Evolutionary conservation across 1,284 basidiomycete species (phyloP), one percentile per base, ranked within the genome.

Genomic region (Sutorius eximius): DNA sequence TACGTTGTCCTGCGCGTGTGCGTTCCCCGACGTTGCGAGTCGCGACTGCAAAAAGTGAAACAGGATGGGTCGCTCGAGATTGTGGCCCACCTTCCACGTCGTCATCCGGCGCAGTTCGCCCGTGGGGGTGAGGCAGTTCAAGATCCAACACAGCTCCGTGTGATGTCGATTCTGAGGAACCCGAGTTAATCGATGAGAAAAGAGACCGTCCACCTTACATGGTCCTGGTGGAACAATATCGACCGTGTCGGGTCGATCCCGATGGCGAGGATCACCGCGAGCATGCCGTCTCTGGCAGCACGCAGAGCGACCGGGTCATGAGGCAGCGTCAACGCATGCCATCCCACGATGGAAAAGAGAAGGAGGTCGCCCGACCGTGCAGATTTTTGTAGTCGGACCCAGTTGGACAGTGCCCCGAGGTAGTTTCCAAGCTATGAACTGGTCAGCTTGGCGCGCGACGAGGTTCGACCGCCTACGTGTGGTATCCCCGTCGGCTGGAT

Each of bases 241-340:
- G 86, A 90, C 48, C 87, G 76, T 45, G 85, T 76, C 0, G 91
- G 89, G 67, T 95, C 87, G 29, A 98, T 77, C 0, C 95, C 95
- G 52, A 94, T 82, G 0, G 95, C 92, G 7, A 98, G 76, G 6
- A 98, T 73, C 1, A 85, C 83, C 0, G 94, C 93, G 47, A 97
- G 75, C 81, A 93, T 89, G 52, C 95, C 89, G 44, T 80, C 77
- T 37, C 90, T 75, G 47, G 95, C 83, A 5, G 73, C 65, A 8
- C 76, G 73, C 16, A 96, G 77, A n/a, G 73, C 69, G 34, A 73
- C 70, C 0, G 93, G 90, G 65, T 91, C 77, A 77, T 95, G 91
- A 6, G 93, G 92, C n/a, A 96, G 75, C 1, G 94, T 96, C 62
- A 97, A 79, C 10, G 93, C 92, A 71, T 97, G 94, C 81, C 92